Conservation (phyloP, 1,139 yeast genomes). For the Geotrichum candidum region DNA sequence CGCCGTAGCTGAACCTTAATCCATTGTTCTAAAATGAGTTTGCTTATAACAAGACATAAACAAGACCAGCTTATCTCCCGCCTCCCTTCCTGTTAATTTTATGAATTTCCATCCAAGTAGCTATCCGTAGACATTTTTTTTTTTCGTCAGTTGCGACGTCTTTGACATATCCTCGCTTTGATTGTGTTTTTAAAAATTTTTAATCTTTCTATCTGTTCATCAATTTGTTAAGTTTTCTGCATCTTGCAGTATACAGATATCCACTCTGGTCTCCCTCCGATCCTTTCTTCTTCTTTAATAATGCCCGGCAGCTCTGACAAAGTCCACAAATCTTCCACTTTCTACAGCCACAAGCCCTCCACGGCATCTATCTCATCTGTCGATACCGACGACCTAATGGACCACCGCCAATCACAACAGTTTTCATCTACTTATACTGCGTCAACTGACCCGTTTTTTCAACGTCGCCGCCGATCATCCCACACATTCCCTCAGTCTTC, state of each 20-base stretch:
- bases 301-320: background rate
- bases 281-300: too few species aligned
- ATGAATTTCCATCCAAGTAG: too few species aligned
- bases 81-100: too few species aligned
- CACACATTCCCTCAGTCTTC: background rate
- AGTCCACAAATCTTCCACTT: background rate
- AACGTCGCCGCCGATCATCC: background rate
- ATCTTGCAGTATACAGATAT: background rate
- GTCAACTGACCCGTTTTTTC: background rate
- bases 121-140: too few species aligned
- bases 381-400: slow-evolving; percentile 16
- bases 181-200: too few species aligned
- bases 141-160: too few species aligned
- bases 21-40: background rate
- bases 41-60: background rate
- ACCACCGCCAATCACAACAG: slow-evolving; percentile 6
- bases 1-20: background rate
- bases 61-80: background rate
- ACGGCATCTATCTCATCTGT: slow-evolving; percentile 6
- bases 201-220: too few species aligned
- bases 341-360: background rate
- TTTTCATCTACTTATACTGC: background rate
- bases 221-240: background rate
- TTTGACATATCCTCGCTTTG: too few species aligned
- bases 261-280: background rate